These are phyloP conservation scores for Dictyostelium citrinum DNA, from an alignment of 78 protist species.

Conservation along the genomic window DNA sequence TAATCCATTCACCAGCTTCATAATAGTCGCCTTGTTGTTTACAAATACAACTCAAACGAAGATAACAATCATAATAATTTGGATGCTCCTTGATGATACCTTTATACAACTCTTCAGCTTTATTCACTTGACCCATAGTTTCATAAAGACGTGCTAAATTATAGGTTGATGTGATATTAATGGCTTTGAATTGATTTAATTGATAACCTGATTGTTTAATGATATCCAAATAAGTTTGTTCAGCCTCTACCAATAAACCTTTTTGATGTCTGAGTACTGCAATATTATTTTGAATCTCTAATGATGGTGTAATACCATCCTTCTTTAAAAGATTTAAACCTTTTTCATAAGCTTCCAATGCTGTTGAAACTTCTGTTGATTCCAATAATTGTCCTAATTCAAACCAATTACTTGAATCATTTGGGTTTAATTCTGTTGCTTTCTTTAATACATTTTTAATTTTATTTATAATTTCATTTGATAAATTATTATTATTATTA, in stretches of 20 bases:
- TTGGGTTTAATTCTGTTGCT: constrained; percentile 52
- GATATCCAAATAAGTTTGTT: constrained; percentile 25
- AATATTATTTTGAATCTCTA: constrained; percentile 48
- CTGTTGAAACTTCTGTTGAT: background rate
- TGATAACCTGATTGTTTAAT: constrained; percentile 31
- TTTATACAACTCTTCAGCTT: constrained; percentile 26
- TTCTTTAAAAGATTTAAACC: constrained; percentile 45
- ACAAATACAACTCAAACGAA: constrained; percentile 47
- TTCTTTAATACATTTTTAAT: constrained; percentile 11
- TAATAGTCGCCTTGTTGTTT: constrained; percentile 25
- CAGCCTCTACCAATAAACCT: constrained; percentile 24
- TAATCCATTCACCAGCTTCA: constrained; percentile 81
- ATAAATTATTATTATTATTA: background rate
- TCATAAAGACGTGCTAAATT: constrained; percentile 83
- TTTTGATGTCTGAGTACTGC: constrained; percentile 60
- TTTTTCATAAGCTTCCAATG: constrained; percentile 61
- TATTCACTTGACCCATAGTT: background rate
- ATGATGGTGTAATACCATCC: background rate
- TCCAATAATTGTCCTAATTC: constrained; percentile 75
- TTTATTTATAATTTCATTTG: background rate
- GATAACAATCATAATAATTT: constrained; percentile 75
- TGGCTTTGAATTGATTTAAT: constrained; percentile 20
- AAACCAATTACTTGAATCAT: constrained; percentile 71
- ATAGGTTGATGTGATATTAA: constrained; percentile 72
- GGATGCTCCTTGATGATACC: constrained; percentile 83